Base-by-base conservation (phyloP, 768 basidiomycete genomes). In the Kwoniella europaea region DNA sequence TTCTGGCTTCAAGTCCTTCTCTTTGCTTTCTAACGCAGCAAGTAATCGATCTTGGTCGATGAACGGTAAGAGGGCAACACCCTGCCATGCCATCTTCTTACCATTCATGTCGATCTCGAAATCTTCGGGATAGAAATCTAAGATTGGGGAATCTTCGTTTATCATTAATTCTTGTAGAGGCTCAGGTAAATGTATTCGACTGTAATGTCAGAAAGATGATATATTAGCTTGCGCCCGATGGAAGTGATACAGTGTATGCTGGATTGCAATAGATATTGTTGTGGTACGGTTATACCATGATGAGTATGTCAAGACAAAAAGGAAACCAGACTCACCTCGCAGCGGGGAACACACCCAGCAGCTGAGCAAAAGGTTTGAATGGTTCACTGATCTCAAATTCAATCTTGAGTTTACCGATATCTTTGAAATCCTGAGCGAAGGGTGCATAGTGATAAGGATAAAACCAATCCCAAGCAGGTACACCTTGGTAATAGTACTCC, bases 101-200 rank as follows among this genome's bases (percentile, higher is more conserved):
- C 97, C 97, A 79, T 99, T 99, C 97, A 99, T 99, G 84, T 99
- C 97, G 79, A 98, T 91, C 76, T 95, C 89, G 83, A 99, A 99
- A 16, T 91, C 89, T 0, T 87, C 73, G 0, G 96, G 96, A 84
- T 98, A 98, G 85, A 98, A 98, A 79, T 98, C 95, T 70, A 93
- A 89, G 83, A 98, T 98, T 9, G 94, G 93, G 0, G 95, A 98
- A 42, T 91, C 88, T 59, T 90, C 88, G 2, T 92, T 89, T 3
- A 86, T 88, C 97, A 99, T 99, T 50, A 98, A 88, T 4, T 86
- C 79, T 42, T 97, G 95, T 86, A 98, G 94, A 0, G 89, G 87
- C 41, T 87, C 82, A 1, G 97, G 97, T 59, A 99, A 93, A 82
- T 97, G 94, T 70, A 89, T 86, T 77, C 91, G 92, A 85, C 95